Base-by-base conservation (phyloP, 2,329 filamentous ascomycete genomes). In the Aspergillus versicolor region DNA sequence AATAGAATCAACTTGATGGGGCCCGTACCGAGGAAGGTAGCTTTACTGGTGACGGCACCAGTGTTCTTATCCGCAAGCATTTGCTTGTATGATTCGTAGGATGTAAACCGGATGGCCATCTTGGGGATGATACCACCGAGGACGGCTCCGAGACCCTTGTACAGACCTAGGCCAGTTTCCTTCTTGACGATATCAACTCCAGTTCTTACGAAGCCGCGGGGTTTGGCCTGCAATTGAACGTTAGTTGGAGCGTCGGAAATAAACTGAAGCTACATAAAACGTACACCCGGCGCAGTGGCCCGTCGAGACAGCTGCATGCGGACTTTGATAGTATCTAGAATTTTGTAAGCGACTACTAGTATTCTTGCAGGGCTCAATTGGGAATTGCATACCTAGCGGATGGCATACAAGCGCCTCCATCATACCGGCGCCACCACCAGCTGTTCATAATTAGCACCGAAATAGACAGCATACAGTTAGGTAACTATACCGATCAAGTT, bases 101-200 rank as follows among this genome's bases (percentile, higher is more conserved):
- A 96, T 47, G 93, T 96, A 79, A 99, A 99, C 40, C 94, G 90
- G 74, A 97, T 99, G 60, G 94, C 94, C 94, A 99, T 99, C 79
- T 99, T 99, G 54, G 94, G 94, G 21, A 99, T 86, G 74, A 99
- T 99, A 65, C 94, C 94, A 22, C 92, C 97, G 58, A 97, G 76
- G 42, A 99, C 94, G 54, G 94, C 94, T 61, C 94, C 94, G n/a
- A 99, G 85, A 65, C 94, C 94, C 81, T 99, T 99, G 84, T 99
- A 99, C 57, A 99, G 81, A 62, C 90, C 94, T 37, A 99, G 81
- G 1, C 92, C 91, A 13, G 94, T 97, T 80, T 99, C 94, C 69
- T 89, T 88, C 72, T 85, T 85, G 54, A 96, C 86, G 68, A 99
- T 97, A 67, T 95, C 90, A 61, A 82, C 77, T 61, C 94, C 94